Percentiles rank a stretch among this genome's conserved stretches.
These are phyloP conservation scores for Petunia axillaris DNA, from an alignment of 257 asterid genomes.

Conservation along the genomic window DNA sequence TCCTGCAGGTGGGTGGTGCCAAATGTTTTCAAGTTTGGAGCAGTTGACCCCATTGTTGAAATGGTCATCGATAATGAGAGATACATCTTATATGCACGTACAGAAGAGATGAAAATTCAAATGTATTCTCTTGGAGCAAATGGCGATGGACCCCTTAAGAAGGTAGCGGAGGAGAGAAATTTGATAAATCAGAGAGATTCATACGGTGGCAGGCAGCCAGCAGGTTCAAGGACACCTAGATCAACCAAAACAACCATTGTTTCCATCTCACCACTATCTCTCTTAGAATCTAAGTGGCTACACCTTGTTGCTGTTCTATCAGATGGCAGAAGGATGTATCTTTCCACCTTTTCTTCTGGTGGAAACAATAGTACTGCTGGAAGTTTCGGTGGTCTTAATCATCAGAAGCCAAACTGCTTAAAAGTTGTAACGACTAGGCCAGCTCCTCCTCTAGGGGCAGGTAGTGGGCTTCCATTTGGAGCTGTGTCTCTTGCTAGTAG, in stretches of 20 bases:
- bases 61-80: slow-evolving; percentile 96
- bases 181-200: slow-evolving; percentile 85
- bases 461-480: slow-evolving; percentile 83
- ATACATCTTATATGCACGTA: slow-evolving; percentile 80
- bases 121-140: slow-evolving; percentile 80
- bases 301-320: slow-evolving; percentile 92
- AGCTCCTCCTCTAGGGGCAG: slow-evolving; percentile 90
- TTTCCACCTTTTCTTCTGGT: slow-evolving; percentile 81
- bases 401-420: slow-evolving; percentile 76
- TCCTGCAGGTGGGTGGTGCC: slow-evolving; percentile 94
- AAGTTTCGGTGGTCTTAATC: slow-evolving; percentile 62
- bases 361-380: slow-evolving; percentile 73
- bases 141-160: slow-evolving; percentile 89
- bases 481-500: slow-evolving; percentile 79
- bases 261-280: slow-evolving; percentile 79
- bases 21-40: slow-evolving; percentile 90
- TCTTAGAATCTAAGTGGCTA: slow-evolving; percentile 90
- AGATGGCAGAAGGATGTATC: slow-evolving; percentile 98
- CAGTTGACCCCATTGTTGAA: slow-evolving; percentile 89
- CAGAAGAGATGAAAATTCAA: slow-evolving; percentile 94
- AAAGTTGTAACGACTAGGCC: slow-evolving; percentile 96
- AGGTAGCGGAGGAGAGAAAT: slow-evolving; percentile 91
- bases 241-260: slow-evolving; percentile 75
- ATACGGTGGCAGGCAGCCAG: slow-evolving; percentile 76
- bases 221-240: slow-evolving; percentile 69